Evolutionary conservation across 306 rosid species (phyloP).

Genomic region (Potentilla sterilis): DNA sequence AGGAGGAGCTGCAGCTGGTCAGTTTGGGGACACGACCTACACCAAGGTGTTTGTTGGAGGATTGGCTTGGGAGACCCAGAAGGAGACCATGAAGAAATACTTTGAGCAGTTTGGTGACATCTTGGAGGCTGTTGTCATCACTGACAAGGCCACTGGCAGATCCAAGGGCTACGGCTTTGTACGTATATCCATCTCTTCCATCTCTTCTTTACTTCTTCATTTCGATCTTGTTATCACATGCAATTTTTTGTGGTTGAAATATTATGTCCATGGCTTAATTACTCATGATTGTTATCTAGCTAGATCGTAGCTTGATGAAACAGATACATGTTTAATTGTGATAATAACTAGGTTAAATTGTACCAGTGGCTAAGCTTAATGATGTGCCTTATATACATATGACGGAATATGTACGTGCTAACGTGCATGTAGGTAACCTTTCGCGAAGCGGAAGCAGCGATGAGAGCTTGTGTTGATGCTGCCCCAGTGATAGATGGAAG

Average conservation of each 20-base stretch:
- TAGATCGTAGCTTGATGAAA: conserved; percentile 19
- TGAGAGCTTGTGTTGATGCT: conserved; percentile 98
- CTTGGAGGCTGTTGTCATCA: conserved; percentile 99
- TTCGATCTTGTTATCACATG: not conserved
- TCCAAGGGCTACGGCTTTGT: conserved; percentile 99
- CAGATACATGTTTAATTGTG: not conserved
- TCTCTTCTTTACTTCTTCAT: not conserved
- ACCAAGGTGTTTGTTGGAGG: conserved; percentile 98
- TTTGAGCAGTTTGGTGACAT: conserved; percentile 97
- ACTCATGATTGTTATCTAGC: not conserved
- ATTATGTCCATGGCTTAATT: not conserved
- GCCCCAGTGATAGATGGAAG: conserved; percentile 96
- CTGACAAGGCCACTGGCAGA: conserved; percentile 97
- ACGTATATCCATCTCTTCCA: conserved; percentile 14
- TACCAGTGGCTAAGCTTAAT: not conserved
- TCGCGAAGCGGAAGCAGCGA: conserved; percentile 88
- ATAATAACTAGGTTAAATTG: not conserved
- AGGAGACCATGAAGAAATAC: conserved; percentile 93
- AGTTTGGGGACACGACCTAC: conserved; percentile 96
- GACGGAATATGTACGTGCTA: not conserved
- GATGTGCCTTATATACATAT: not conserved
- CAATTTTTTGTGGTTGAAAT: too few relatives aligned
- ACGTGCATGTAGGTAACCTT: conserved; percentile 68
- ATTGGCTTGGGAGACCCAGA: conserved; percentile 98
- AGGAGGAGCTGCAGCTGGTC: conserved; percentile 37